phyloP scores from a whole-genome alignment of 2,329 filamentous ascomycete species.

The Paraphoma chrysanthemicola region DNA sequence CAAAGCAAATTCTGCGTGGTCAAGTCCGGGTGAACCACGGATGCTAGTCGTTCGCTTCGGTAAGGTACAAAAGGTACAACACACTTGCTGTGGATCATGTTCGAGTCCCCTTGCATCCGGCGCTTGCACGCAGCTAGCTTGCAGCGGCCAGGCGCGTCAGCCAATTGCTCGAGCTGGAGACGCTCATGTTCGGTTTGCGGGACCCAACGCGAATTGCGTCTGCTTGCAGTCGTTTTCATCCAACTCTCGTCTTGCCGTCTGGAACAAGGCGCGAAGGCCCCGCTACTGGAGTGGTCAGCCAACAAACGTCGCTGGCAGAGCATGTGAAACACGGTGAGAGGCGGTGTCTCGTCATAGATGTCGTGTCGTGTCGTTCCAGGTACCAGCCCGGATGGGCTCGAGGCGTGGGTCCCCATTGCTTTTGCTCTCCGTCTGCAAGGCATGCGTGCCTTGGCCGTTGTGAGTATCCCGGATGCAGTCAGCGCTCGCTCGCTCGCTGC shows the following conservation, averaged over 20 bases:
- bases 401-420: not conserved
- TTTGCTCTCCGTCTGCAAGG: conserved; percentile 15
- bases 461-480: conserved; percentile 19
- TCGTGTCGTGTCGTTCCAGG: conserved; percentile 8
- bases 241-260: conserved; percentile 13
- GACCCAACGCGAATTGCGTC: conserved; percentile 13
- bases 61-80: conserved; percentile 48
- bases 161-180: conserved; percentile 32
- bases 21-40: conserved; percentile 23
- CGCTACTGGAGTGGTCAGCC: conserved; percentile 10
- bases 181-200: conserved; percentile 21
- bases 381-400: not conserved
- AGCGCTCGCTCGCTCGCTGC: conserved; percentile 1
- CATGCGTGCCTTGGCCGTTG: conserved; percentile 11
- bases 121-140: conserved; percentile 37
- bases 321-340: conserved; percentile 43
- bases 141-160: conserved; percentile 27
- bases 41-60: conserved; percentile 47
- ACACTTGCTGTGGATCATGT: conserved; percentile 41
- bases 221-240: conserved; percentile 22
- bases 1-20: conserved; percentile 10
- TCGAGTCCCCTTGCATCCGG: conserved; percentile 46
- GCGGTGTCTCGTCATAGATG: conserved; percentile 10
- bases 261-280: conserved; percentile 8
- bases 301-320: conserved; percentile 18